Base-by-base conservation (phyloP, 331 rosid genomes). In the Phaseolus coccineus region DNA sequence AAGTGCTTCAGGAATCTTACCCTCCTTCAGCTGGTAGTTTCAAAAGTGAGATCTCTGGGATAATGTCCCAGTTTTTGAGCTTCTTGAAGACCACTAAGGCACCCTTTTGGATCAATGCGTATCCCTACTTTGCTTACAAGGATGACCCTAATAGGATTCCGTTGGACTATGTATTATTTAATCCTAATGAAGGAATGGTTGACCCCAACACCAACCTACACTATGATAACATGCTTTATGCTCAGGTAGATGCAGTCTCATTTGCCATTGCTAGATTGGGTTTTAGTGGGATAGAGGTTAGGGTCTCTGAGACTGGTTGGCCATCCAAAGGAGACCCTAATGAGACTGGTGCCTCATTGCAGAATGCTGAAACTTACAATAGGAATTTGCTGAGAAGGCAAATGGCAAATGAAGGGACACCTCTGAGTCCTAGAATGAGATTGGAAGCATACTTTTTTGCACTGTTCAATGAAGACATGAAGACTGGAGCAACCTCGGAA, bases 31-130 rank as follows among this genome's bases (percentile, higher is more conserved):
- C 99, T 13, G 98, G 97, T 6, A 90, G 82, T 51, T 96, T 96
- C 90, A 96, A 87, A 24, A 50, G 68, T 13, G 94, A 91, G 59
- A 78, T 93, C 37, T 73, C 87, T 1, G 84, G 61, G 15, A 86
- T 80, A 69, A 91, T 96, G 92, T 40, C 79, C 27, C 89, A 91
- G 73, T 71, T 91, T 27, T 39, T 96, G 31, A 85, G 84, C 40
- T 96, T 93, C 81, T 78, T 96, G 64, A 73, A 89, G 0, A 82
- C 57, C 73, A 91, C 98, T 0, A 93, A 90, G 15, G 66, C 99
- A 10, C 99, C 99, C 10, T 96, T 93, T 74, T 96, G 99, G 99
- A 84, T 96, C 81, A 91, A 96, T 84, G 98, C 98, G 4, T 96
- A 96, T 70, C 93, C 99, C 1, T 96, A 88, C 76, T 96, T 96